phyloP scores from a whole-genome alignment of 2,329 filamentous ascomycete species.

The Claviceps africana region DNA sequence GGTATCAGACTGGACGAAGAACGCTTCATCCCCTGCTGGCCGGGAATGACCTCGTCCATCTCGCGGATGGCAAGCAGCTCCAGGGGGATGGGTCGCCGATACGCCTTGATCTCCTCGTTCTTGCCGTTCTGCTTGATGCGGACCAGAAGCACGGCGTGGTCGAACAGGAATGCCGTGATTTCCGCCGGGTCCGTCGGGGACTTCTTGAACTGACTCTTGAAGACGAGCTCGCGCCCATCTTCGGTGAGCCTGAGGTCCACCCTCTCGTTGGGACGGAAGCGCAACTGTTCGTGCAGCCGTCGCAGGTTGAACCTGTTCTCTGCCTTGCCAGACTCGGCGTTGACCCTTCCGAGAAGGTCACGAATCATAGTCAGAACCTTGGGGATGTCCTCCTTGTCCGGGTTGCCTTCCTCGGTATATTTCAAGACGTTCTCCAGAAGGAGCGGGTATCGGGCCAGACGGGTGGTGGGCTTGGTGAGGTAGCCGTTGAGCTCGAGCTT shows the following conservation, averaged over 20 bases:
- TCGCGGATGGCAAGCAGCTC: constrained; percentile 87
- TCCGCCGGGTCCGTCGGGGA: constrained; percentile 74
- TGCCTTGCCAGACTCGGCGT: constrained; percentile 88
- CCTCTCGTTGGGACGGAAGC: constrained; percentile 77
- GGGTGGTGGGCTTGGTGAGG: constrained; percentile 90
- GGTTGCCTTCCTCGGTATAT: constrained; percentile 75
- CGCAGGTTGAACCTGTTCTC: constrained; percentile 96
- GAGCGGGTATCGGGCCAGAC: constrained; percentile 84
- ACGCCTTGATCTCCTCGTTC: constrained; percentile 86
- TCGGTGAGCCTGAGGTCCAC: constrained; percentile 92
- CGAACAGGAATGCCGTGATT: constrained; percentile 89
- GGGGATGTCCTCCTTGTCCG: constrained; percentile 84
- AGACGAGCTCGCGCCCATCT: constrained; percentile 81
- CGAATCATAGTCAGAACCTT: constrained; percentile 78
- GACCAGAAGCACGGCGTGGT: constrained; percentile 86
- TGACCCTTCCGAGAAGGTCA: constrained; percentile 76
- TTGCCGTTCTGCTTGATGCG: constrained; percentile 86
- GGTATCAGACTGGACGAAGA: constrained; percentile 74
- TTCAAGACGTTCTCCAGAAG: constrained; percentile 85
- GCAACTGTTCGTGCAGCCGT: constrained; percentile 79
- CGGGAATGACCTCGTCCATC: constrained; percentile 91
- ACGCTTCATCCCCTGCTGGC: constrained; percentile 63
- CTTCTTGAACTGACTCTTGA: constrained; percentile 91
- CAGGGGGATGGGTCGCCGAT: constrained; percentile 82
- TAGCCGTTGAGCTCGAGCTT: constrained; percentile 97